Evolutionary conservation across 257 asterid genomes (phyloP).

Genomic region (Verbascum thapsus): DNA sequence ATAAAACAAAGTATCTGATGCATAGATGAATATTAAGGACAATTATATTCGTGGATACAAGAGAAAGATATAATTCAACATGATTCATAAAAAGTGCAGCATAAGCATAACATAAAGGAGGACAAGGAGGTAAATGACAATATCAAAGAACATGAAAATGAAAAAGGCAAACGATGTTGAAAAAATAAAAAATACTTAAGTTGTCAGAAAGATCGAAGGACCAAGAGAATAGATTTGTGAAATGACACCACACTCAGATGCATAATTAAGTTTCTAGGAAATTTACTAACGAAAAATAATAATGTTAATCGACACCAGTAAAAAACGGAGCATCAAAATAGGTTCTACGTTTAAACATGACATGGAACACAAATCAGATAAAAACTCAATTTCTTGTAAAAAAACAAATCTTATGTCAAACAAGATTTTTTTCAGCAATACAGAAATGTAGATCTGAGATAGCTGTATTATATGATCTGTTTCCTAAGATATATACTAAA

Average conservation of each 20-base stretch:
- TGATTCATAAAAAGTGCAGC: not conserved
- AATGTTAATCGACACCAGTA: not conserved
- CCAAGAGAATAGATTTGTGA: too few relatives aligned
- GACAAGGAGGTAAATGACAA: not conserved
- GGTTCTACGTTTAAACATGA: not conserved
- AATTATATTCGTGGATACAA: not conserved
- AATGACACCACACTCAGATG: not conserved
- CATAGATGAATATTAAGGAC: not conserved
- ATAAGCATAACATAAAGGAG: not conserved
- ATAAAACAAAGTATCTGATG: too few relatives aligned
- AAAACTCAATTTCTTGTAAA: not conserved
- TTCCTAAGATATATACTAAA: not conserved
- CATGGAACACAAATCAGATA: too few relatives aligned
- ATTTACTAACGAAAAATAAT: not conserved
- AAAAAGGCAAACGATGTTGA: not conserved
- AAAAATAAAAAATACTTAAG: not conserved
- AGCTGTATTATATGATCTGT: too few relatives aligned
- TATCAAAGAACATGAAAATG: not conserved
- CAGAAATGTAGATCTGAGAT: constrained; percentile 31
- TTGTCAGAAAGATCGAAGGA: too few relatives aligned
- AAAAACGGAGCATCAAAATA: not conserved
- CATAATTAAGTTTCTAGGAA: not conserved
- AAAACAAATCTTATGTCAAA: not conserved
- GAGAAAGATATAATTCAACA: not conserved
- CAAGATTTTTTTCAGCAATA: not conserved